phyloP scores from a whole-genome alignment of 2,329 filamentous ascomycete genomes.

The Juglanconis sp. region DNA sequence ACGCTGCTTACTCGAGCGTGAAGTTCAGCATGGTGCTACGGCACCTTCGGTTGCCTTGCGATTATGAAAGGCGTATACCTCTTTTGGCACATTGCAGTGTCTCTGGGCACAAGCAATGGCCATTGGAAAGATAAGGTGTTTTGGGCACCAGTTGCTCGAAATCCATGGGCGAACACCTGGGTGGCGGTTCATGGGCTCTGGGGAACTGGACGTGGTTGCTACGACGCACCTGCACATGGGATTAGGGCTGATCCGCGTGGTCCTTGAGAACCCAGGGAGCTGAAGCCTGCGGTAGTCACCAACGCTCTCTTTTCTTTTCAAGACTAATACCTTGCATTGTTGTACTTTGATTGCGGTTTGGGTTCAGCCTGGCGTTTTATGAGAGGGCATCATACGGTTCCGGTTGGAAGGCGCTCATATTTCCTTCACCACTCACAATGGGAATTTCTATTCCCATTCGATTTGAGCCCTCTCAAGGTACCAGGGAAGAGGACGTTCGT shows the following conservation, averaged over 20 bases:
- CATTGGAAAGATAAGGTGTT: too few relatives aligned
- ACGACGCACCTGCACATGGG: background rate
- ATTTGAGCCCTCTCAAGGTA: background rate
- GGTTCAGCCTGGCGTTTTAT: conserved; percentile 19
- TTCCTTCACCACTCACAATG: conserved; percentile 6
- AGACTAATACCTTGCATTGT: conserved; percentile 18
- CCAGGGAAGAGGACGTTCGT: background rate
- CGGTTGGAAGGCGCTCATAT: conserved; percentile 15
- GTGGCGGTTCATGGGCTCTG: background rate
- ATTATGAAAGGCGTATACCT: background rate
- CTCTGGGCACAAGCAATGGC: too few relatives aligned
- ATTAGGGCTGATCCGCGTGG: background rate
- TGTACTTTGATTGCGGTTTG: conserved; percentile 16
- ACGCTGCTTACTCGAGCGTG: background rate
- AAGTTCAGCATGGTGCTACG: background rate
- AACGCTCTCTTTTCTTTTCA: background rate
- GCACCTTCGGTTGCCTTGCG: background rate
- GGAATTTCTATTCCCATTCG: background rate
- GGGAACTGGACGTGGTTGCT: background rate
- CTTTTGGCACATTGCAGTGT: background rate
- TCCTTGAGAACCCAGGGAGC: background rate
- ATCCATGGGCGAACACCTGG: background rate
- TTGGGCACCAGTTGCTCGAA: too few relatives aligned
- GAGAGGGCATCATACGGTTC: conserved; percentile 14
- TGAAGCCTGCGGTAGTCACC: background rate